Evolutionary conservation across 2,329 filamentous ascomycete species (phyloP).

Genomic region (Cladosporium sp.): DNA sequence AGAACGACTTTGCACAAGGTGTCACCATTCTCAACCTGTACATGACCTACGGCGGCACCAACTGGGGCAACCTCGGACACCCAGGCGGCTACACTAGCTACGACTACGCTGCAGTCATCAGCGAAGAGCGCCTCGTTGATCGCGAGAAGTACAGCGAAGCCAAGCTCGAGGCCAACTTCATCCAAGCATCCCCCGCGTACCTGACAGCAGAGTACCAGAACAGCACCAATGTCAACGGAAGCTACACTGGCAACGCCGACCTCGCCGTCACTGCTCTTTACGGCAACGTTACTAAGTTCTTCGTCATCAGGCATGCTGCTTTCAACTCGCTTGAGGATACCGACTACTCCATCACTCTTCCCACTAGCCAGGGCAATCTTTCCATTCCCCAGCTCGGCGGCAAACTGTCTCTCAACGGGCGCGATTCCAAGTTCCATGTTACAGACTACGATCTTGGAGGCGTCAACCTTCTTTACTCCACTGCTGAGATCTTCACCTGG

Average conservation of each 20-base stretch:
- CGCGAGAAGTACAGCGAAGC: constrained; percentile 79
- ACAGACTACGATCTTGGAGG: constrained; percentile 65
- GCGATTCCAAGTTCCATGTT: constrained; percentile 68
- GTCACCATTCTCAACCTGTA: constrained; percentile 51
- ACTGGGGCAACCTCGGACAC: constrained; percentile 71
- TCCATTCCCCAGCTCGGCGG: constrained; percentile 61
- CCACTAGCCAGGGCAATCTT: constrained; percentile 58
- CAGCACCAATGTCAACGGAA: constrained; percentile 47
- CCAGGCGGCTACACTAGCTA: constrained; percentile 60
- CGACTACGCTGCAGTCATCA: constrained; percentile 64
- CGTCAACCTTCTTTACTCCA: constrained; percentile 64
- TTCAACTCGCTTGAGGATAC: constrained; percentile 61
- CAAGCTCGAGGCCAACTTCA: constrained; percentile 74
- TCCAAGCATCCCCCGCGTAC: constrained; percentile 71
- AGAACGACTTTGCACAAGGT: constrained; percentile 15
- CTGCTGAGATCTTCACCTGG: constrained; percentile 70
- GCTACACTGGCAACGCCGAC: constrained; percentile 53
- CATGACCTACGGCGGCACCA: constrained; percentile 79
- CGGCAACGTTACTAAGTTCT: constrained; percentile 60
- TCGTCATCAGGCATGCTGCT: constrained; percentile 62
- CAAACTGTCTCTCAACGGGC: constrained; percentile 58
- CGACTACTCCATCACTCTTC: constrained; percentile 63
- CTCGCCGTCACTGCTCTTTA: constrained; percentile 64
- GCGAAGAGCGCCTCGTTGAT: constrained; percentile 66
- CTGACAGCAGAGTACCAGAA: constrained; percentile 59